Evolutionary conservation across 768 basidiomycete genomes (phyloP).

Genomic region (Macrolepiota fuliginosa): DNA sequence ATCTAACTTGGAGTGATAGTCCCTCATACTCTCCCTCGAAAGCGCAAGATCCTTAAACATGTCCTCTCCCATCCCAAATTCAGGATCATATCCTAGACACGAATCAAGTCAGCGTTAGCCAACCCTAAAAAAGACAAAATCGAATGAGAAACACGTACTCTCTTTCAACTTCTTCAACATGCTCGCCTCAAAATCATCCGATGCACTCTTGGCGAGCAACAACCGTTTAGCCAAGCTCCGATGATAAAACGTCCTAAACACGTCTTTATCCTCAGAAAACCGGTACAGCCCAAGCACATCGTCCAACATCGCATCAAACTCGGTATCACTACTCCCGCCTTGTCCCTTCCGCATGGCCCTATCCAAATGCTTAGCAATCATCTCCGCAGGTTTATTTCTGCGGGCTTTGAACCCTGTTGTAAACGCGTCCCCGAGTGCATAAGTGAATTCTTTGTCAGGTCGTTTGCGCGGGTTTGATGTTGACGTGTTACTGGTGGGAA

Average conservation of each 20-base stretch:
- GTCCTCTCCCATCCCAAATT: conserved; percentile 90
- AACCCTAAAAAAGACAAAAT: not conserved
- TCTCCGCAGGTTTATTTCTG: conserved; percentile 84
- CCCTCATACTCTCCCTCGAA: conserved; percentile 69
- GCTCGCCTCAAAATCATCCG: conserved; percentile 80
- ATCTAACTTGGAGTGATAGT: conserved; percentile 52
- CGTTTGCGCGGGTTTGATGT: conserved; percentile 25
- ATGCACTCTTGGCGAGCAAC: conserved; percentile 80
- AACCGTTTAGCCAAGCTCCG: conserved; percentile 85
- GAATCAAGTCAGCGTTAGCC: not conserved
- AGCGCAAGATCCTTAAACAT: conserved; percentile 92
- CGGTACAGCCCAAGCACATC: conserved; percentile 73
- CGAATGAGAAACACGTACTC: conserved; percentile 32
- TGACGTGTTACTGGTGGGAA: not conserved
- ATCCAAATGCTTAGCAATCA: conserved; percentile 92
- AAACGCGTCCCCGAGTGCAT: conserved; percentile 74
- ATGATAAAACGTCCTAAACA: conserved; percentile 91
- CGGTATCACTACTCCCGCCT: conserved; percentile 57
- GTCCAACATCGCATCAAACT: conserved; percentile 64
- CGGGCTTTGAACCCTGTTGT: conserved; percentile 69
- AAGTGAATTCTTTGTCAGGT: conserved; percentile 55
- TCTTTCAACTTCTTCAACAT: conserved; percentile 87
- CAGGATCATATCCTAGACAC: conserved; percentile 83
- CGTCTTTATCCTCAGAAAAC: conserved; percentile 90
- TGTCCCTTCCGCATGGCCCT: conserved; percentile 86